Percentiles rank a stretch among this genome's conserved stretches.
Conservation (phyloP, 2,329 filamentous ascomycete species). For the Fusarium humuli region DNA sequence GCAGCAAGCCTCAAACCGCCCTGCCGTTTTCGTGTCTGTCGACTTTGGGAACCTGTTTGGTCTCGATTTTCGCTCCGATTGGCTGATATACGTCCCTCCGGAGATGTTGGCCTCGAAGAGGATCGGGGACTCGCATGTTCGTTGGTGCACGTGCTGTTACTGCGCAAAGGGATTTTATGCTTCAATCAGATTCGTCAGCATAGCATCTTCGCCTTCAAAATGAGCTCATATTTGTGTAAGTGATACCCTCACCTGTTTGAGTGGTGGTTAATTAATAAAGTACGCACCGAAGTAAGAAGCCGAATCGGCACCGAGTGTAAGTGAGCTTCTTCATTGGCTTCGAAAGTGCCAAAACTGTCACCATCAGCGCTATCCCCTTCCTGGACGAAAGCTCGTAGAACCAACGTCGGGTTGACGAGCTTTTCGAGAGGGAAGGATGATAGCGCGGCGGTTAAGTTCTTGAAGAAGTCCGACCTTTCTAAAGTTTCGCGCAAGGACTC, state of each 20-base stretch:
- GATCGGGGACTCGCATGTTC: neutral
- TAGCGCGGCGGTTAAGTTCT: neutral
- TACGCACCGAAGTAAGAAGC: neutral
- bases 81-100: neutral
- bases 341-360: neutral
- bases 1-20: neutral
- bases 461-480: neutral
- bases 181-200: neutral
- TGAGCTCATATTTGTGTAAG: neutral
- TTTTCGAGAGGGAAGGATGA: neutral
- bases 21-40: neutral
- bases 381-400: neutral
- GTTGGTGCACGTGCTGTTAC: neutral
- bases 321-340: neutral
- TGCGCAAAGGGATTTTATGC: neutral
- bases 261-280: neutral
- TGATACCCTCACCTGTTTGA: neutral
- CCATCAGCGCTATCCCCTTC: neutral
- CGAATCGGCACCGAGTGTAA: neutral
- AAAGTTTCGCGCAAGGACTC: neutral
- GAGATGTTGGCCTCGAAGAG: neutral
- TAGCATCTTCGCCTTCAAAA: neutral
- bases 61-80: neutral
- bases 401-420: neutral
- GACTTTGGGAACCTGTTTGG: neutral